Evolutionary conservation across 345 rosid genomes (phyloP).

Genomic region (Hypericum androsaemum): DNA sequence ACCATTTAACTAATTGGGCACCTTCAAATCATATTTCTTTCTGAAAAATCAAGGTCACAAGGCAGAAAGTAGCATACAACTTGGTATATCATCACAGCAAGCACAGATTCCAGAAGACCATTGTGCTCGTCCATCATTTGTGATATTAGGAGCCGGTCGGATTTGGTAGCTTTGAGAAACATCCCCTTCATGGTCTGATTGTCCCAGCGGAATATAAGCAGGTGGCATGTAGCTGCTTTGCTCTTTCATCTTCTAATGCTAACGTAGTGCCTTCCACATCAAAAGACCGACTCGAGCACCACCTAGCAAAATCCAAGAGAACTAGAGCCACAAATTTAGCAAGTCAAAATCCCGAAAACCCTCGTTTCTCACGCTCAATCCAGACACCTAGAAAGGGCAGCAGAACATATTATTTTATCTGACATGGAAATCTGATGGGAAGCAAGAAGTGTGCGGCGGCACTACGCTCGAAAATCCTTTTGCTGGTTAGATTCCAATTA

Average conservation of each 20-base stretch:
- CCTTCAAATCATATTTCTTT: constrained; percentile 37
- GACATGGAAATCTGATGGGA: no score
- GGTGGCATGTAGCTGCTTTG: constrained; percentile 66
- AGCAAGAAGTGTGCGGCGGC: no score
- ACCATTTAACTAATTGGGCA: constrained; percentile 33
- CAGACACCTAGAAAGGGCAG: no score
- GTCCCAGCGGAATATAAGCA: constrained; percentile 57
- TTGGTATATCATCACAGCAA: constrained; percentile 90
- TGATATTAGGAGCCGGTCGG: constrained; percentile 8
- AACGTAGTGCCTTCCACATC: no score
- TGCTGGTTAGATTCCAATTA: no score
- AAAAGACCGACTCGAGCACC: no score
- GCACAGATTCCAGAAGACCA: constrained; percentile 99
- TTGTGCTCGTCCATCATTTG: constrained; percentile 21
- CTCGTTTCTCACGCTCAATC: no score
- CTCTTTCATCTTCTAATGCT: constrained; percentile 35
- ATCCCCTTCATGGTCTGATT: constrained; percentile 43
- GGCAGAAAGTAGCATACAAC: constrained; percentile 90
- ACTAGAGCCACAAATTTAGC: no score
- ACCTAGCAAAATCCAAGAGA: no score
- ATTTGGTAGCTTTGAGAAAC: constrained; percentile 22
- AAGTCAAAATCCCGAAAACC: no score
- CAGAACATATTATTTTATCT: no score
- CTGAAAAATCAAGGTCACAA: constrained; percentile 51
- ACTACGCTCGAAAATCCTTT: no score